Evolutionary conservation across 2,329 filamentous ascomycete species (phyloP).

Genomic region (Davidsoniella eucalypti): DNA sequence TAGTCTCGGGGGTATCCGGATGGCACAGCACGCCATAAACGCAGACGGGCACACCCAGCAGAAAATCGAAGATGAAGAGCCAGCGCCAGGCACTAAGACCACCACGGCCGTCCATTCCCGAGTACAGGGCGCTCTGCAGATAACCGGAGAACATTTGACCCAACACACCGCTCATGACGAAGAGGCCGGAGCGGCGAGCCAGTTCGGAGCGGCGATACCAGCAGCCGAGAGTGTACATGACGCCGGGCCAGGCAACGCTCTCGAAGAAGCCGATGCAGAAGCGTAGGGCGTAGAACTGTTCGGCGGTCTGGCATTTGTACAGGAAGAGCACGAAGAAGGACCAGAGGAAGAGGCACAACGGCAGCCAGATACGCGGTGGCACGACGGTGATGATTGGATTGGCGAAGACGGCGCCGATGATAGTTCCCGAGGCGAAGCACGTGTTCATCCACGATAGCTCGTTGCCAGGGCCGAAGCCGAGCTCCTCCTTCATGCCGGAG

Average conservation of each 20-base stretch:
- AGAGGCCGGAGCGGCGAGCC: constrained; percentile 38
- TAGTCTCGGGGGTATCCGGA: constrained; percentile 28
- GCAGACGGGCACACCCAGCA: constrained; percentile 9
- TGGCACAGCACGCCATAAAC: constrained; percentile 18
- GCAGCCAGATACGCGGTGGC: constrained; percentile 26
- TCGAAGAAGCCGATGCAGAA: constrained; percentile 39
- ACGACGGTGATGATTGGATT: constrained; percentile 29
- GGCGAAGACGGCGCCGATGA: constrained; percentile 27
- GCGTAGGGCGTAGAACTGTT: constrained; percentile 30
- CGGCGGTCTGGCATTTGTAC: constrained; percentile 23
- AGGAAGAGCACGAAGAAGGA: constrained; percentile 25
- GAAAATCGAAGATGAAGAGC: constrained; percentile 20
- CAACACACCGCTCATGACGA: constrained; percentile 40
- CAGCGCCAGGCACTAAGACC: constrained; percentile 22
- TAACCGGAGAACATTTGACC: constrained; percentile 24
- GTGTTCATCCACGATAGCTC: constrained; percentile 26
- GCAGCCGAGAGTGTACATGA: constrained; percentile 35
- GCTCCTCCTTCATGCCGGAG: constrained; percentile 17
- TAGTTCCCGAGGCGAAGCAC: constrained; percentile 30
- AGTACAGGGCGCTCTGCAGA: constrained; percentile 17
- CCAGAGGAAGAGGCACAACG: constrained; percentile 23
- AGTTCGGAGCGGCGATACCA: constrained; percentile 45
- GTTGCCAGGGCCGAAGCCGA: constrained; percentile 12
- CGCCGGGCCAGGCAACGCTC: constrained; percentile 37
- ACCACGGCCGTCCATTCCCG: constrained; percentile 20